A percentile compares a stretch with the other conserved stretches of the same genome.
Evolutionary conservation across 1,284 basidiomycete species (phyloP).

Genomic region (Tremellales sp.): DNA sequence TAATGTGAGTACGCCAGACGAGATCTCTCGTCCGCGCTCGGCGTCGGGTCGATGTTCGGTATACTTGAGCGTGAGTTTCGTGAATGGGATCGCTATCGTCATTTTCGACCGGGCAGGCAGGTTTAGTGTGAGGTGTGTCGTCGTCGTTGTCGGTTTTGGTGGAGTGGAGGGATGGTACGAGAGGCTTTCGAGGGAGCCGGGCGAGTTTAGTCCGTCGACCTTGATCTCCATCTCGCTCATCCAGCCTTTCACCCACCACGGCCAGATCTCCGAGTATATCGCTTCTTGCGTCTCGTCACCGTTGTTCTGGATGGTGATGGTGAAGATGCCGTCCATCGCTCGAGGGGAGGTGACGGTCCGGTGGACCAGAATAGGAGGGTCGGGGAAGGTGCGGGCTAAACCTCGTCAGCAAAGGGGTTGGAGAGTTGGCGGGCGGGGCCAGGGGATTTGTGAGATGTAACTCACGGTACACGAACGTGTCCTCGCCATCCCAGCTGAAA

Average conservation of each 20-base stretch:
- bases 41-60: slow-evolving; percentile 95
- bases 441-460: slow-evolving; percentile 5
- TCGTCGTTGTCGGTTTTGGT: slow-evolving; percentile 64
- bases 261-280: slow-evolving; percentile 85
- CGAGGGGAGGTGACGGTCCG: slow-evolving; percentile 70
- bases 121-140: slow-evolving; percentile 66
- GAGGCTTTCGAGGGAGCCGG: slow-evolving; percentile 59
- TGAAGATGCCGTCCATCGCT: slow-evolving; percentile 71
- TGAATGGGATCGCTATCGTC: slow-evolving; percentile 66
- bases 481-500: slow-evolving; percentile 49
- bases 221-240: slow-evolving; percentile 68
- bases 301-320: slow-evolving; percentile 66
- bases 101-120: slow-evolving; percentile 66
- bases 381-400: slow-evolving; percentile 42
- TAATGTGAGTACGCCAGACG: slow-evolving; percentile 64
- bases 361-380: slow-evolving; percentile 59
- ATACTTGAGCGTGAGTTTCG: slow-evolving; percentile 84
- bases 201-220: slow-evolving; percentile 47
- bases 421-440: background rate
- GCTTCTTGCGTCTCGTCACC: slow-evolving; percentile 54
- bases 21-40: slow-evolving; percentile 88
- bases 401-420: background rate
- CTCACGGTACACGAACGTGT: slow-evolving; percentile 48
- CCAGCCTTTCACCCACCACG: slow-evolving; percentile 86
- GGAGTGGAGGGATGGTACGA: slow-evolving; percentile 65